phyloP scores from a whole-genome alignment of 2,329 filamentous ascomycete species.

The Talaromyces islandicus region DNA sequence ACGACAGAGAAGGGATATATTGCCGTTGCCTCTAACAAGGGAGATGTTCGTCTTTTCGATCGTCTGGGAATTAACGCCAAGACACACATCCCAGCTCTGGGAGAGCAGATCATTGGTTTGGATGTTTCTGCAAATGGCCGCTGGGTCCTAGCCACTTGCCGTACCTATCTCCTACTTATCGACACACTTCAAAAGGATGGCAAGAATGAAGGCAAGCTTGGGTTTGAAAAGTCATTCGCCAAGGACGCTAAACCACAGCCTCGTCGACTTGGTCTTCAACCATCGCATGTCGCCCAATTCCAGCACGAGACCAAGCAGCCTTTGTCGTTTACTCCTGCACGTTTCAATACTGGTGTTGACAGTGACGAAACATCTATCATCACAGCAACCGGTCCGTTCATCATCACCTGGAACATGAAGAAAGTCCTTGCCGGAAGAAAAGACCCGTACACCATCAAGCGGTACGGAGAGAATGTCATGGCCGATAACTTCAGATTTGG shows the following conservation, averaged over 20 bases:
- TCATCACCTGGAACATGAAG: constrained; percentile 92
- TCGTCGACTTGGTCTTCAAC: constrained; percentile 78
- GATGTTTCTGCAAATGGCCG: constrained; percentile 93
- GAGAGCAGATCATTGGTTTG: constrained; percentile 88
- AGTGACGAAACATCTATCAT: constrained; percentile 87
- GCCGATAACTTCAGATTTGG: constrained; percentile 98
- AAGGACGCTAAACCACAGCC: constrained; percentile 93
- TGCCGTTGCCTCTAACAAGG: constrained; percentile 94
- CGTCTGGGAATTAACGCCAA: constrained; percentile 95
- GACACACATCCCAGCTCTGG: constrained; percentile 90
- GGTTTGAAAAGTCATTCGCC: constrained; percentile 87
- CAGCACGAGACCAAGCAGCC: constrained; percentile 88
- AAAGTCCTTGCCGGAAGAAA: constrained; percentile 76
- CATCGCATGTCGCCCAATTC: constrained; percentile 92
- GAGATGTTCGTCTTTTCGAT: constrained; percentile 94
- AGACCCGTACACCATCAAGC: constrained; percentile 92
- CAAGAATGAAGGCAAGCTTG: constrained; percentile 97
- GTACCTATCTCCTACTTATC: constrained; percentile 89
- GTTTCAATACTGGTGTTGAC: constrained; percentile 85
- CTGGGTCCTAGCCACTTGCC: constrained; percentile 91
- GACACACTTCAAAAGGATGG: constrained; percentile 85
- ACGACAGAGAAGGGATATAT: constrained; percentile 97
- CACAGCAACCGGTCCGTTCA: constrained; percentile 91
- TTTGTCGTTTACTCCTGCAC: constrained; percentile 81
- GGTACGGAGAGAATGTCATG: constrained; percentile 91